These are phyloP conservation scores for Aspergillus sclerotialis DNA, from an alignment of 2,329 filamentous ascomycete species.

Conservation along the genomic window DNA sequence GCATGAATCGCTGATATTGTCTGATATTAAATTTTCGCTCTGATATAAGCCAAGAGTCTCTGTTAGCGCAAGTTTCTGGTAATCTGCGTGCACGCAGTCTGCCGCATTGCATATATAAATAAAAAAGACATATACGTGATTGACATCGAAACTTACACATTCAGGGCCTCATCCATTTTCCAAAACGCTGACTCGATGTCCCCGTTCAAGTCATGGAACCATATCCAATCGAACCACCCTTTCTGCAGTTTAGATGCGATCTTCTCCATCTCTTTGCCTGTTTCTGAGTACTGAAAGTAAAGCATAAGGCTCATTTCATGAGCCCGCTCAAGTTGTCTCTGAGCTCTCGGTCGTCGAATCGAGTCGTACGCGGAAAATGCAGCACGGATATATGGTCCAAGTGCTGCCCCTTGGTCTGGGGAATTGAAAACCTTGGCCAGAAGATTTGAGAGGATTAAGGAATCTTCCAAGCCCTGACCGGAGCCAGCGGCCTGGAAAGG, in stretches of 20 bases:
- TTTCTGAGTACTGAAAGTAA: constrained; percentile 7
- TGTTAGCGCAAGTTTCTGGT: no score
- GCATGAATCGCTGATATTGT: no score
- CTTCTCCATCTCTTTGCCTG: constrained; percentile 5
- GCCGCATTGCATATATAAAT: no score
- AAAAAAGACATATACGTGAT: no score
- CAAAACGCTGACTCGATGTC: constrained; percentile 4
- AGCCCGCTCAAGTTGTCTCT: constrained; percentile 5
- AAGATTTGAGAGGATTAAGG: constrained; percentile 23
- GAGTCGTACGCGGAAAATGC: constrained; percentile 4
- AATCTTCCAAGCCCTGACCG: constrained; percentile 31
- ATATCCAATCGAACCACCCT: constrained; percentile 7
- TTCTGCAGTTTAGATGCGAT: constrained; percentile 5
- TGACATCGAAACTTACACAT: no score
- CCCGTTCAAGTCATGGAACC: constrained; percentile 8
- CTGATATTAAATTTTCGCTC: no score
- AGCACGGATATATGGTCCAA: not conserved
- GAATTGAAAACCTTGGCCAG: constrained; percentile 10
- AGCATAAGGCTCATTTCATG: constrained; percentile 6
- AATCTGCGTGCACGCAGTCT: no score
- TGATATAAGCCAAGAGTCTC: no score
- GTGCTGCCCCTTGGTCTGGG: not conserved
- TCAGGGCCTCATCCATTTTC: not conserved
- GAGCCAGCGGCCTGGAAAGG: constrained; percentile 30
- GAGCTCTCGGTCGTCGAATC: constrained; percentile 4